These are phyloP conservation scores for Trypanosoma melophagium DNA, from an alignment of 208 protist genomes.

Conservation along the genomic window DNA sequence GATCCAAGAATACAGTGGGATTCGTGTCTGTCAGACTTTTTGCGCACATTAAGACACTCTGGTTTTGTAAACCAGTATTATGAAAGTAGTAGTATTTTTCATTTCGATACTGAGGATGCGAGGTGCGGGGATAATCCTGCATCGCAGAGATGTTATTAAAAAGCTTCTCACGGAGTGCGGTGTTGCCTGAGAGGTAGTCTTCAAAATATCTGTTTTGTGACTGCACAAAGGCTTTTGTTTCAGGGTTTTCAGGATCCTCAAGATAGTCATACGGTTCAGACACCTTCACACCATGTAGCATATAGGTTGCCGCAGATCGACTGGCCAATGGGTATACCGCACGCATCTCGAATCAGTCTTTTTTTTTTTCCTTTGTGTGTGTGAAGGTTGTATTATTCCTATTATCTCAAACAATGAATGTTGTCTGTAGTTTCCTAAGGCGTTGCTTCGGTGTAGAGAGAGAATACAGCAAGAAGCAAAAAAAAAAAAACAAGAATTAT, in stretches of 20 bases:
- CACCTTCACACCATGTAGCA: constrained; percentile 69
- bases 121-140: constrained; percentile 84
- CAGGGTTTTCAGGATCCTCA: constrained; percentile 82
- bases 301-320: constrained; percentile 61
- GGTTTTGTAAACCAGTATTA: constrained; percentile 93
- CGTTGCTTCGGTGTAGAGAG: no score
- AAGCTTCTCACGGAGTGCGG: constrained; percentile 53
- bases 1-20: constrained; percentile 85
- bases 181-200: constrained; percentile 59
- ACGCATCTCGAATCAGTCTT: constrained; percentile 24
- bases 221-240: constrained; percentile 88
- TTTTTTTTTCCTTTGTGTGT: neutral
- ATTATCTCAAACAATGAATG: neutral
- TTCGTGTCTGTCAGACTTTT: constrained; percentile 33
- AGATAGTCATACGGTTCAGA: constrained; percentile 93
- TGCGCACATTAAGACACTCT: constrained; percentile 69
- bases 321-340: constrained; percentile 55
- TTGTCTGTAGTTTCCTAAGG: no score
- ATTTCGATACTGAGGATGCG: constrained; percentile 55
- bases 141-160: constrained; percentile 47
- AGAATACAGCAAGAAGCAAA: no score
- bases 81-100: constrained; percentile 85
- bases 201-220: constrained; percentile 80
- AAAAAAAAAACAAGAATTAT: no score
- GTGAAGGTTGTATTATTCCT: constrained; percentile 1